Evolutionary conservation across 495 filamentous ascomycete species (phyloP).

Genomic region (Penicillium salamii): DNA sequence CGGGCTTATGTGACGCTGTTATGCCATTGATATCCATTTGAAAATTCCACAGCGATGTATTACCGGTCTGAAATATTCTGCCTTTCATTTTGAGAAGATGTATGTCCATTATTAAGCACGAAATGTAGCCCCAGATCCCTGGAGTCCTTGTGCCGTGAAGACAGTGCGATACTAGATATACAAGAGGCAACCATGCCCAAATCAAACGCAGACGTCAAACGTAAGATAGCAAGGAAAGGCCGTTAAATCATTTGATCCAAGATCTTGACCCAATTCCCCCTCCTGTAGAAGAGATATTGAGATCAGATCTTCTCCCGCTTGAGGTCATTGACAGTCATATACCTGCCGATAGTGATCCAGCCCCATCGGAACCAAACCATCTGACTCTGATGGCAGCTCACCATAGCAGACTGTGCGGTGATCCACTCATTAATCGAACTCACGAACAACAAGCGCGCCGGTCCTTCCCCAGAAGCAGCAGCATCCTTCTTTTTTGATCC

Average conservation of each 20-base stretch:
- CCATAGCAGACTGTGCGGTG: slow-evolving; percentile 82
- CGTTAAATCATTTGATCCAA: not conserved
- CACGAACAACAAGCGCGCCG: slow-evolving; percentile 64
- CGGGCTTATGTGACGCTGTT: no score
- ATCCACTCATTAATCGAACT: slow-evolving; percentile 59
- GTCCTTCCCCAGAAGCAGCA: slow-evolving; percentile 18
- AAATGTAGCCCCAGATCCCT: not conserved
- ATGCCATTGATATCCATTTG: slow-evolving; percentile 3
- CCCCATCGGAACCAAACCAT: slow-evolving; percentile 99
- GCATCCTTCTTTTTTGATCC: slow-evolving; percentile 30
- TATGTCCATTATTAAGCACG: not conserved
- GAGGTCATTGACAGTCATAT: slow-evolving; percentile 95
- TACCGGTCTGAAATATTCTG: not conserved
- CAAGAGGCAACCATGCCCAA: not conserved
- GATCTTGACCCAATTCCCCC: not conserved
- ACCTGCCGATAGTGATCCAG: slow-evolving; percentile 86
- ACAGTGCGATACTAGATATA: not conserved
- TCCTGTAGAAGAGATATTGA: not conserved
- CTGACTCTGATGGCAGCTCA: slow-evolving; percentile 82
- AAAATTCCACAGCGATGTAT: not conserved
- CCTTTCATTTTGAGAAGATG: not conserved
- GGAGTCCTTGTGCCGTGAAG: no score
- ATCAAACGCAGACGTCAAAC: slow-evolving; percentile 6
- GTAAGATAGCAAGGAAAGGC: not conserved
- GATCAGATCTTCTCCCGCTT: slow-evolving; percentile 54